Evolutionary conservation across 2,329 filamentous ascomycete genomes (phyloP).

Genomic region (Coniochaeta hoffmannii): DNA sequence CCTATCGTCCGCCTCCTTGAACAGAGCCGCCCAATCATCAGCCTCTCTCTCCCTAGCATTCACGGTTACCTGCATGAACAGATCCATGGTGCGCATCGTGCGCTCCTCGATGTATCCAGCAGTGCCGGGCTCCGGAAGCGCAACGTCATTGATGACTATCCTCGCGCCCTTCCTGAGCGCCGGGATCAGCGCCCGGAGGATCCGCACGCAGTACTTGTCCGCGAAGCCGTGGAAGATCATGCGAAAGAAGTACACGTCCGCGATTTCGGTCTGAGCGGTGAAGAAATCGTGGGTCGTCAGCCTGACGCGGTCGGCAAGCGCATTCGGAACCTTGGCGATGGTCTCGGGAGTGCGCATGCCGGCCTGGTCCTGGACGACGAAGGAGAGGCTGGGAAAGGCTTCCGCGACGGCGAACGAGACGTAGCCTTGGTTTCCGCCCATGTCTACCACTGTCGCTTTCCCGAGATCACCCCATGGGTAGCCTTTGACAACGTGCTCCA

Average conservation of each 20-base stretch:
- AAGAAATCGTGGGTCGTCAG: constrained; percentile 22
- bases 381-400: constrained; percentile 15
- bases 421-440: constrained; percentile 13
- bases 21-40: constrained; percentile 12
- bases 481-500: constrained; percentile 11
- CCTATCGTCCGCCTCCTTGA: constrained; percentile 10
- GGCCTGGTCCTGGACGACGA: constrained; percentile 16
- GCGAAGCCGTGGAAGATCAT: constrained; percentile 25
- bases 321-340: constrained; percentile 12
- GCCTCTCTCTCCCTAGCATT: constrained; percentile 12
- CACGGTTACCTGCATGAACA: constrained; percentile 10
- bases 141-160: constrained; percentile 18
- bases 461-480: constrained; percentile 15
- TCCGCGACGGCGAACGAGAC: constrained; percentile 13
- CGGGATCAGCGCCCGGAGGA: constrained; percentile 22
- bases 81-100: constrained; percentile 10
- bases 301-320: constrained; percentile 12
- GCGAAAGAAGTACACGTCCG: constrained; percentile 22
- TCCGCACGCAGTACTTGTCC: constrained; percentile 23
- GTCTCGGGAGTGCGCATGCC: constrained; percentile 11
- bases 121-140: constrained; percentile 15
- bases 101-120: constrained; percentile 10
- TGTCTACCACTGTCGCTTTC: constrained; percentile 17
- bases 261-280: constrained; percentile 16
- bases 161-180: constrained; percentile 18